These are phyloP conservation scores for Amanita pseudoporphyria DNA, from an alignment of 768 basidiomycete genomes.

Conservation along the genomic window DNA sequence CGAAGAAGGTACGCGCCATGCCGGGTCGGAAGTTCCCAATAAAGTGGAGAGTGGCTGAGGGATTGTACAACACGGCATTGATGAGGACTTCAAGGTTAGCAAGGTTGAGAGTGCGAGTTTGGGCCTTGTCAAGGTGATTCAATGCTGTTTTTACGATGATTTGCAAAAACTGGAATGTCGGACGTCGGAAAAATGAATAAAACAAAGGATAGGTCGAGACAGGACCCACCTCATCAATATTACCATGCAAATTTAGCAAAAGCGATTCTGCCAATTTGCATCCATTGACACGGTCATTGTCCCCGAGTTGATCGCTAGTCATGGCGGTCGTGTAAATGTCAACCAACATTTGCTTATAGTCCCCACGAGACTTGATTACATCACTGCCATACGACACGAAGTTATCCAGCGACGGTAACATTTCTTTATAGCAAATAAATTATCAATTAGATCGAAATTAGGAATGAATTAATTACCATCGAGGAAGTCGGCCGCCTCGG, in stretches of 20 bases:
- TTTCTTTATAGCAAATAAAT: conserved; percentile 38
- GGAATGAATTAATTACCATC: conserved; percentile 44
- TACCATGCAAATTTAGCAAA: conserved; percentile 69
- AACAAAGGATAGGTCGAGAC: background rate
- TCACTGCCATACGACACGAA: conserved; percentile 79
- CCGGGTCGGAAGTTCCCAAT: conserved; percentile 56
- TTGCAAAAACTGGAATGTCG: conserved; percentile 43
- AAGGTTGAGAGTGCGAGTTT: conserved; percentile 57
- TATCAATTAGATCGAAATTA: background rate
- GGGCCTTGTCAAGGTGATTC: conserved; percentile 44
- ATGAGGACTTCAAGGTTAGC: conserved; percentile 79
- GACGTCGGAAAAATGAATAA: background rate
- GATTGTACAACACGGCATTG: conserved; percentile 79
- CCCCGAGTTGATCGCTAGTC: conserved; percentile 63
- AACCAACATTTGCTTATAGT: conserved; percentile 72
- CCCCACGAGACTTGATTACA: conserved; percentile 56
- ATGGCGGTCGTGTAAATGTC: conserved; percentile 79
- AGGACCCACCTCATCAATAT: conserved; percentile 62
- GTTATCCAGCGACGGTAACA: conserved; percentile 84
- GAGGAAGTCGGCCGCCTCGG: conserved; percentile 77
- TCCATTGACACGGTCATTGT: conserved; percentile 75
- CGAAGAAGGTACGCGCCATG: conserved; percentile 69
- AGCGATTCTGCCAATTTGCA: conserved; percentile 80
- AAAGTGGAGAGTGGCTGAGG: conserved; percentile 62
- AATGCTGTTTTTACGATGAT: conserved; percentile 55